phyloP scores from a whole-genome alignment of 345 rosid genomes.

The Eucalyptus tenuipes region DNA sequence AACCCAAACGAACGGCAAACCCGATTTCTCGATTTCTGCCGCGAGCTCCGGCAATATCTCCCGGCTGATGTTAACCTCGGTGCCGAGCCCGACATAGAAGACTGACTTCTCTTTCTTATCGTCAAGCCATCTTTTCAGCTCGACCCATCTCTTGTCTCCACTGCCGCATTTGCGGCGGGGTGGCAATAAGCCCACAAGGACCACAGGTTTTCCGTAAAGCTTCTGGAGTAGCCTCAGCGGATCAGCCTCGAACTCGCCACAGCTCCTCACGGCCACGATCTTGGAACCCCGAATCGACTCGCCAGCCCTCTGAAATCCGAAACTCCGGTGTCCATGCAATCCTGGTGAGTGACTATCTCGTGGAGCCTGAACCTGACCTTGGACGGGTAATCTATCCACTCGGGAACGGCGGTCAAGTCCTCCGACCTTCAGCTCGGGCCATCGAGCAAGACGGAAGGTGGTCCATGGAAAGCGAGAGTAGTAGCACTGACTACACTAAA shows the following conservation, averaged over 20 bases:
- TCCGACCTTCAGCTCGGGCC: not conserved
- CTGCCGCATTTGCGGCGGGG: not conserved
- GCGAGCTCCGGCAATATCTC: not conserved
- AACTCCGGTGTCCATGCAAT: not conserved
- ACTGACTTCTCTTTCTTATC: not conserved
- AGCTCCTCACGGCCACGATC: not conserved
- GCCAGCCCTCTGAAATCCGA: not conserved
- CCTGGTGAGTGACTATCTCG: not conserved
- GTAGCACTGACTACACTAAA: too few relatives aligned
- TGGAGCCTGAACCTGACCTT: not conserved
- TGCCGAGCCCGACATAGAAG: slow-evolving; percentile 3
- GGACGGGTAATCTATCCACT: slow-evolving; percentile 9
- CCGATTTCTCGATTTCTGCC: not conserved
- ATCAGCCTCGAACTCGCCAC: not conserved
- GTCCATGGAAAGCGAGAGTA: not conserved
- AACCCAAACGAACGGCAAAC: slow-evolving; percentile 1
- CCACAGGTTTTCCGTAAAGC: not conserved
- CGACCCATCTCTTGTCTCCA: not conserved
- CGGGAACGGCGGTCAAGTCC: slow-evolving; percentile 11
- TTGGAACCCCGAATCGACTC: not conserved
- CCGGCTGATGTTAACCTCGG: not conserved
- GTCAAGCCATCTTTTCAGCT: not conserved
- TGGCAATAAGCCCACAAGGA: not conserved
- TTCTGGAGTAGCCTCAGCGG: not conserved
- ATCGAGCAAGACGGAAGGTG: not conserved